Evolutionary conservation across 2,329 filamentous ascomycete species (phyloP), one percentile per base, ranked within the genome.

Genomic region (Ophiosphaerella korrae): DNA sequence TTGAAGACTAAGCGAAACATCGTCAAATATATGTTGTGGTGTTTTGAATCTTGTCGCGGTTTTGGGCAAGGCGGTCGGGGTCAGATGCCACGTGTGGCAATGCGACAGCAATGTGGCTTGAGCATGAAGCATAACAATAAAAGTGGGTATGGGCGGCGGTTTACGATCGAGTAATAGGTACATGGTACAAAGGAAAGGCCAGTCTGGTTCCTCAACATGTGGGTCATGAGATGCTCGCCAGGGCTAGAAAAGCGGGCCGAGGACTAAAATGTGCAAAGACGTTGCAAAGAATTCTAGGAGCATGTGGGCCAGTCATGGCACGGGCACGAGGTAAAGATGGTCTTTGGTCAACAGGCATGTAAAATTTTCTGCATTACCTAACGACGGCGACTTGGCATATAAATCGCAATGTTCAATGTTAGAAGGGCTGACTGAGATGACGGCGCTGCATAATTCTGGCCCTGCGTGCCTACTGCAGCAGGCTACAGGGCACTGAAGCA

Each of bases 321-420:
- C 55, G 56, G 57, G 55, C 47, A 29, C 48, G 42, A 57, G 37
- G 49, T 40, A 39, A 26, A 41, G 45, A 36, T 55, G 42, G 57
- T 48, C 50, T 63, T 62, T 61, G 58, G 53, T 40, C 42, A 58
- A 45, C 47, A 48, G 35, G 39, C 41, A 36, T 45, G 55, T 38
- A 60, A 64, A 69, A 58, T 62, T 66, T 67, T 64, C 53, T 35
- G 61, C 60, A 57, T 68, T 68, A 68, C 64, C 55, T 67, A 63
- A 68, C 55, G 45, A 24, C 48, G 52, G 51, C 48, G 60, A 21
- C 67, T 70, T 70, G 68, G 67, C 67, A 57, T 57, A 46, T 40
- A 48, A 52, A 52, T 58, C 43, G 50, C 45, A 45, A 59, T 59
- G 49, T 39, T 52, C 45, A 45, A 59, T 59, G 49, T 39, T 52